Evolutionary conservation across 148 eudicot species (phyloP).

Genomic region (Dysphania ambrosioides): DNA sequence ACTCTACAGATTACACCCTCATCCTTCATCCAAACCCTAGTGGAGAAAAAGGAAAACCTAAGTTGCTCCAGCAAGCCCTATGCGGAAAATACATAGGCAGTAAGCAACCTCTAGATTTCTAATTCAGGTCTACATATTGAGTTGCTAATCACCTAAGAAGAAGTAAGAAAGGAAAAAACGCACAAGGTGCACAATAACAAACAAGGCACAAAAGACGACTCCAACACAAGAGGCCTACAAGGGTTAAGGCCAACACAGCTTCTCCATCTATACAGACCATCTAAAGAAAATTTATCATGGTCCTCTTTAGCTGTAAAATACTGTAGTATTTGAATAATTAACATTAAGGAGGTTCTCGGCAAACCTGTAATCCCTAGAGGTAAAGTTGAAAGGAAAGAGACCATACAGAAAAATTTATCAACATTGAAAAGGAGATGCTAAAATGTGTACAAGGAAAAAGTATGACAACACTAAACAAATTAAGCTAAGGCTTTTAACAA

Average conservation of each 20-base stretch:
- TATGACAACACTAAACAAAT: neutral
- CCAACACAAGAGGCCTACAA: no score
- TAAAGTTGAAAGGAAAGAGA: neutral
- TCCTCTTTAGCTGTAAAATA: neutral
- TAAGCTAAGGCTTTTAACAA: neutral
- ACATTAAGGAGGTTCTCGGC: neutral
- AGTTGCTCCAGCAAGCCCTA: neutral
- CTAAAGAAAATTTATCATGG: neutral
- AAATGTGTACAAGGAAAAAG: slow-evolving; percentile 1
- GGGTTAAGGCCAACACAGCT: neutral
- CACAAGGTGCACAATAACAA: neutral
- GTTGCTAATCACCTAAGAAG: neutral
- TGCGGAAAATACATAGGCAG: neutral
- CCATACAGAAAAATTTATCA: neutral
- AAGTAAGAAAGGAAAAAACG: neutral
- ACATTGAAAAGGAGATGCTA: neutral
- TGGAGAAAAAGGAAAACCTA: neutral
- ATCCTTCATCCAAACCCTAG: neutral
- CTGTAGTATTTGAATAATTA: neutral
- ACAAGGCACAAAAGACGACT: no score
- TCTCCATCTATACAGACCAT: neutral
- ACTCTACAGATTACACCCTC: neutral
- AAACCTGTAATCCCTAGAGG: neutral
- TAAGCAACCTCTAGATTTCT: neutral
- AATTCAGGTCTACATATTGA: neutral